Conservation (phyloP, 2,329 filamentous ascomycete genomes). For the Trichophyton mentagrophytes region DNA sequence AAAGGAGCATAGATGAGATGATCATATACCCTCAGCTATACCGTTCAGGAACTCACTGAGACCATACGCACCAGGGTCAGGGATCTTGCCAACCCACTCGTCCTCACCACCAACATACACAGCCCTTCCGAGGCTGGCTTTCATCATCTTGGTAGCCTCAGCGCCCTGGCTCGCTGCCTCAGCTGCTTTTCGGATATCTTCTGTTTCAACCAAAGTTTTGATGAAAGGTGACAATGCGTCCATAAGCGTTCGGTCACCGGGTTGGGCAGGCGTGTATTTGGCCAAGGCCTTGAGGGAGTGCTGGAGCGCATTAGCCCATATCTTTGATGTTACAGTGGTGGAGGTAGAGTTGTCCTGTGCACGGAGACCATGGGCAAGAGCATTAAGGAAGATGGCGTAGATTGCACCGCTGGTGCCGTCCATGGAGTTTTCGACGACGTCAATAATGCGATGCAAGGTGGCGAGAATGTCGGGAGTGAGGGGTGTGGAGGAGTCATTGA, state of each 20-base stretch:
- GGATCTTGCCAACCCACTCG: conserved; percentile 56
- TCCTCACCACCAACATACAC: conserved; percentile 63
- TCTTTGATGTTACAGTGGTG: conserved; percentile 35
- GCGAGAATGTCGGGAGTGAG: conserved; percentile 46
- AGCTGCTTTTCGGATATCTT: conserved; percentile 59
- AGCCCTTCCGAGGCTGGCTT: conserved; percentile 68
- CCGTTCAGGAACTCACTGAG: conserved; percentile 74
- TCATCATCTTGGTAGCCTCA: conserved; percentile 81
- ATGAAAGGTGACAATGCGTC: conserved; percentile 87
- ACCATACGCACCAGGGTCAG: conserved; percentile 64
- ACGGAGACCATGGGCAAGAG: conserved; percentile 57
- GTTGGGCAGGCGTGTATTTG: conserved; percentile 77
- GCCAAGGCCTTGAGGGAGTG: conserved; percentile 58
- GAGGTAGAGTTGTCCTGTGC: conserved; percentile 38
- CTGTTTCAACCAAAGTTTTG: conserved; percentile 51
- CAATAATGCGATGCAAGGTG: conserved; percentile 48
- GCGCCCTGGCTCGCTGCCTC: conserved; percentile 62
- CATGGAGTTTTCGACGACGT: conserved; percentile 56
- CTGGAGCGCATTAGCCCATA: conserved; percentile 57
- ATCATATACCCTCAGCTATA: conserved; percentile 42
- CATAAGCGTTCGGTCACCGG: conserved; percentile 79
- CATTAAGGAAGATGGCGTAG: conserved; percentile 82
- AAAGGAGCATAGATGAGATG: not conserved
- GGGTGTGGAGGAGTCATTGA: conserved; percentile 28
- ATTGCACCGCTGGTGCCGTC: conserved; percentile 65